Base-by-base conservation (phyloP, 441 rosid species). In the Metrosideros polymorpha region DNA sequence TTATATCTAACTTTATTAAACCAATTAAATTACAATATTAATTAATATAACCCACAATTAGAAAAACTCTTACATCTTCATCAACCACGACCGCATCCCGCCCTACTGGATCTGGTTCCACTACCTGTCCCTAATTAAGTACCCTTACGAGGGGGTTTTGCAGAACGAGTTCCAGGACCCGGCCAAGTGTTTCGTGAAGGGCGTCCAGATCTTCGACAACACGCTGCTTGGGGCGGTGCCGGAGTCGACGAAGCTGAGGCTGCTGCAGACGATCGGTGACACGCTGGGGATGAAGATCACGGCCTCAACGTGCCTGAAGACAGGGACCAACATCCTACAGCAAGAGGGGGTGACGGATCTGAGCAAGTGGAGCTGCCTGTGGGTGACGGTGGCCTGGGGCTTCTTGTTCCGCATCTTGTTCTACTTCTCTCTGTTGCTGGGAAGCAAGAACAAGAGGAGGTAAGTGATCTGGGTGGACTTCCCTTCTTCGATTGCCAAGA, bases 361-460 rank as follows among this genome's bases (percentile, higher is more conserved):
- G 77, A 92, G 91, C 84, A 97, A 94, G 55, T 95, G 98, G 98
- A 85, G 86, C 87, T 95, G 98, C 91, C 90, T 97, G 90, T 89
- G 91, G 90, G 87, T 96, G 43, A 95, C 98, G 12, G 93, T 95
- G 15, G 99, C 94, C 17, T 95, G 93, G 92, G 99, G 99, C 0
- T 95, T 97, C 93, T 88, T 95, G 52, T 97, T 97, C 55, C 90
- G 98, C 92, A 86, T 93, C 86, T 89, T 97, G 85, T 97, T 97
- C 89, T 97, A 96, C 93, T 91, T 95, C n/a, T 86, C 92, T 39
- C 89, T 96, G 90, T 87, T 94, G 85, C 85, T 95, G 50, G 99
- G 99, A 5, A 97, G 99, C 92, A 97, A 97, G 92, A 95, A 95
- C 90, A 97, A 97, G 91, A 89, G 98, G 85, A 91, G 94, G 86